A percentile compares a stretch with the other conserved stretches of the same genome.
Evolutionary conservation across 257 asterid genomes (phyloP).

Genomic region (Fraxinus anomala): DNA sequence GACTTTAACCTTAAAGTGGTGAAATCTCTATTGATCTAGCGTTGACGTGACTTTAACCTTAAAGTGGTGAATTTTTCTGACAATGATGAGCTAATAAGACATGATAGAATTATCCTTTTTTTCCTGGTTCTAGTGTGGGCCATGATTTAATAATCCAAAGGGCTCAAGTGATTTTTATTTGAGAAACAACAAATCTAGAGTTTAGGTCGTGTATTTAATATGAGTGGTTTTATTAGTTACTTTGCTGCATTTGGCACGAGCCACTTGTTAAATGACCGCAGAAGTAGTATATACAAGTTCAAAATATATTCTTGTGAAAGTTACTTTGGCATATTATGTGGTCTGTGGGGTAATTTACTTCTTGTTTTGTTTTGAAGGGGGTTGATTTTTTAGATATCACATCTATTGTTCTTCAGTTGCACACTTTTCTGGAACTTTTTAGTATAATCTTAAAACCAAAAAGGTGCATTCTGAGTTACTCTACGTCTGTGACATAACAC

Average conservation of each 20-base stretch:
- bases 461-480: slow-evolving; percentile 9
- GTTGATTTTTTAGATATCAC: background rate
- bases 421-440: slow-evolving; percentile 3
- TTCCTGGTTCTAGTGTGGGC: background rate
- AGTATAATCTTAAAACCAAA: background rate
- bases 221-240: slow-evolving; percentile 6
- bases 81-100: slow-evolving; percentile 7
- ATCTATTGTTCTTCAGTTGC: slow-evolving; percentile 10
- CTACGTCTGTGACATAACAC: slow-evolving; percentile 22
- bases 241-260: background rate
- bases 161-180: slow-evolving; percentile 14
- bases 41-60: background rate
- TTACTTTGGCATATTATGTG: slow-evolving; percentile 14
- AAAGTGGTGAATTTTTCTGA: background rate
- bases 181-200: slow-evolving; percentile 8
- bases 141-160: slow-evolving; percentile 13
- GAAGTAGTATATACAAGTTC: slow-evolving; percentile 9
- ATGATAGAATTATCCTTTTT: background rate
- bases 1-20: slow-evolving; percentile 7
- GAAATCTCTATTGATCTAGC: background rate
- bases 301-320: background rate
- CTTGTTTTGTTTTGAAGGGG: slow-evolving; percentile 2
- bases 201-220: background rate
- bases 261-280: background rate
- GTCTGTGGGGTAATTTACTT: slow-evolving; percentile 13